phyloP scores from a whole-genome alignment of 106 monocot genomes.

The Dactylorhiza incarnata region DNA sequence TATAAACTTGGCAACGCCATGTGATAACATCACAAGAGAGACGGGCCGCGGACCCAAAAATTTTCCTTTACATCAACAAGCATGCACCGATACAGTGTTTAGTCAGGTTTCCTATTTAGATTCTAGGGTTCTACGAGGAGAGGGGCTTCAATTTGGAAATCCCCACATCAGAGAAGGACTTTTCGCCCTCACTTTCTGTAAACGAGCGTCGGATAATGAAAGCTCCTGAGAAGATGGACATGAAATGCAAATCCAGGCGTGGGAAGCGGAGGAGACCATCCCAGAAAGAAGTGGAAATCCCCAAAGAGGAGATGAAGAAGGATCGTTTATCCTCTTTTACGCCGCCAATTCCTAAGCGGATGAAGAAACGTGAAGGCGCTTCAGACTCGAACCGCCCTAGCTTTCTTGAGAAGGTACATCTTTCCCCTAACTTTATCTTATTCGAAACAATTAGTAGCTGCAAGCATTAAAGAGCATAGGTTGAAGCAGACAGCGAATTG shows the following conservation, averaged over 20 bases:
- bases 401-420: conserved; percentile 5
- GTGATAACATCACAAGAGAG: no score
- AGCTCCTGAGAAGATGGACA: not conserved
- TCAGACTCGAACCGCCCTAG: not conserved
- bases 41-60: no score
- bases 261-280: conserved; percentile 3
- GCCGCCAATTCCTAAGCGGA: not conserved
- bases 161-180: not conserved
- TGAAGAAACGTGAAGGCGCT: not conserved
- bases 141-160: not conserved
- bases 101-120: no score
- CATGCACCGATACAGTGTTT: no score
- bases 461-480: no score
- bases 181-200: no score
- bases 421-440: not conserved
- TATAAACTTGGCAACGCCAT: no score
- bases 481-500: no score
- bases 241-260: not conserved
- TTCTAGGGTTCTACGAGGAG: no score
- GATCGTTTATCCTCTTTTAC: not conserved
- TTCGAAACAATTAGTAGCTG: no score
- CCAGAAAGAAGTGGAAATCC: not conserved
- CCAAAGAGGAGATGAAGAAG: not conserved
- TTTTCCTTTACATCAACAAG: no score
- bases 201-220: conserved; percentile 12